phyloP scores from a whole-genome alignment of 2,329 filamentous ascomycete genomes.

The Colletotrichum sp. region DNA sequence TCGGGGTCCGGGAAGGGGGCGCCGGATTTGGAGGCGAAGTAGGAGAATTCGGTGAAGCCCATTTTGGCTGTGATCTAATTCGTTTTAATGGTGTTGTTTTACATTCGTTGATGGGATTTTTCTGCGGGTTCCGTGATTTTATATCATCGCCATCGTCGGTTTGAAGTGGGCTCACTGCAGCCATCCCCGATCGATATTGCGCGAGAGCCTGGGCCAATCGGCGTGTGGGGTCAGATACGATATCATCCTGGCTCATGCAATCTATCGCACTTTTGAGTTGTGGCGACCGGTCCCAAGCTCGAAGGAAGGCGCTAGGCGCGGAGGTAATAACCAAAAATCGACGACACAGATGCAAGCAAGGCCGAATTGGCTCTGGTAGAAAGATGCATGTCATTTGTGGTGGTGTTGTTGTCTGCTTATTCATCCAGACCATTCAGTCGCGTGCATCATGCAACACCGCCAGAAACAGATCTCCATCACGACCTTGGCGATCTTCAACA shows the following conservation, averaged over 20 bases:
- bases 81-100: too few species aligned
- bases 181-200: background rate
- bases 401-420: background rate
- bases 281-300: background rate
- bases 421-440: background rate
- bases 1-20: slow-evolving; percentile 16
- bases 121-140: background rate
- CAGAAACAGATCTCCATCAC: background rate
- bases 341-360: background rate
- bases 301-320: background rate
- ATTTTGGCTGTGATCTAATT: background rate
- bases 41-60: slow-evolving; percentile 26
- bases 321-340: background rate
- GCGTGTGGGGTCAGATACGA: background rate
- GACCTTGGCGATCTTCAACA: background rate
- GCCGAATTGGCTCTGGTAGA: background rate
- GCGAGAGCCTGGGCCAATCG: background rate
- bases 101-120: background rate
- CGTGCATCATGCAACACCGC: background rate
- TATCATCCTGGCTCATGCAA: background rate
- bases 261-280: background rate
- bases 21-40: slow-evolving; percentile 23
- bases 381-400: background rate
- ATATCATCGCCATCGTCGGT: background rate
- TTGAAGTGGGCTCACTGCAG: background rate